phyloP scores from a whole-genome alignment of 768 basidiomycete species.

The Pluteus cervinus region DNA sequence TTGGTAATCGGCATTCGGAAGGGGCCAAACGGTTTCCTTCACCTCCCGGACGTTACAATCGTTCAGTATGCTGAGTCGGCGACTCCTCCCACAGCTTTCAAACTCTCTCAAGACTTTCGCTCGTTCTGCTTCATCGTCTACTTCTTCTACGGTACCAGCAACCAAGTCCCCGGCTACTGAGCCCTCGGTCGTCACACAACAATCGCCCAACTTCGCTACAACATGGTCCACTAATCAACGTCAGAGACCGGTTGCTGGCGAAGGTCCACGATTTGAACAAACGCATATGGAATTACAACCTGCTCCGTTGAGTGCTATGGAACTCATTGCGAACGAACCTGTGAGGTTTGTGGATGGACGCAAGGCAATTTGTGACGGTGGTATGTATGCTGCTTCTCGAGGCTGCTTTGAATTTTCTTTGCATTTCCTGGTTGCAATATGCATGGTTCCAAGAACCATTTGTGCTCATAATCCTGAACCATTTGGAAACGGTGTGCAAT shows the following conservation, averaged over 20 bases:
- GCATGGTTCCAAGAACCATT: too few relatives aligned
- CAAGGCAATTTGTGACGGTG: constrained; percentile 92
- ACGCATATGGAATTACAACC: constrained; percentile 85
- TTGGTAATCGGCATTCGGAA: too few relatives aligned
- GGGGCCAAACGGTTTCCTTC: constrained; percentile 6
- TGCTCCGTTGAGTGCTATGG: constrained; percentile 85
- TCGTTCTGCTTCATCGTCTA: constrained; percentile 23
- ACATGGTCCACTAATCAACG: constrained; percentile 87
- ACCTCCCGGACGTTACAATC: background rate
- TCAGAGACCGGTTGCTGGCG: constrained; percentile 51
- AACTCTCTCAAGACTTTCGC: constrained; percentile 20
- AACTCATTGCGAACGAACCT: constrained; percentile 81
- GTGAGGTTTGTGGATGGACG: constrained; percentile 75
- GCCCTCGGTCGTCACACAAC: constrained; percentile 36
- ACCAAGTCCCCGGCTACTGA: constrained; percentile 20
- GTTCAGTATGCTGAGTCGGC: constrained; percentile 34
- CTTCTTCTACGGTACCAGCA: constrained; percentile 15
- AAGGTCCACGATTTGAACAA: constrained; percentile 89
- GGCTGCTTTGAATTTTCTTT: background rate
- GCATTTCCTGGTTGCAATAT: background rate
- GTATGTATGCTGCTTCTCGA: constrained; percentile 39
- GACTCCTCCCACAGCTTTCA: constrained; percentile 26
- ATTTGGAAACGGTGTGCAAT: too few relatives aligned
- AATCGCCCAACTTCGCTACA: constrained; percentile 77
- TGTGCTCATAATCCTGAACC: too few relatives aligned